Base-by-base conservation (phyloP, 257 asterid genomes). In the Capsicum baccatum region DNA sequence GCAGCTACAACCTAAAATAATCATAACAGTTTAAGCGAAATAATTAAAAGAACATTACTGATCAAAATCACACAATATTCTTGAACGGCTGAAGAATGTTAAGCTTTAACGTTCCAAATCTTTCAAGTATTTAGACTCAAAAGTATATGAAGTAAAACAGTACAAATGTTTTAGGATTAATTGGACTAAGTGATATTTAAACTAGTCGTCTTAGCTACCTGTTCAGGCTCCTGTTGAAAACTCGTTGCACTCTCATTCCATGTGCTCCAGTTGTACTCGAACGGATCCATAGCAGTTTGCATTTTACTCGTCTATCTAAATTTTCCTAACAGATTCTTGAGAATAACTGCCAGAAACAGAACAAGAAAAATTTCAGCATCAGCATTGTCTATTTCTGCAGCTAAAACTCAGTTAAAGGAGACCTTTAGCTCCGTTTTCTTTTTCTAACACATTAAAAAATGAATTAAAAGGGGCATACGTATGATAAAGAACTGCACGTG, bases 301-400 rank as follows among this genome's bases (percentile, higher is more conserved):
- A 26, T 8, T 76, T 52, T 26, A 76, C 48, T 13, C 48, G 6
- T 52, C 62, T 76, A 26, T 26, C 26, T 26, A 76, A 76, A 9
- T 76, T 76, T 52, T 13, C 48, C 81, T 26, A 76, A 76, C 48
- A 52, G 2, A 50, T 54, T 26, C 81, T 76, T 26, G 81, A 76
- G 63, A 76, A 76, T 76, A 33, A 13, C 48, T 76, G 26, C 48
- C 63, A 76, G 81, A 76, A 21, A 76, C 63, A 21, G 44, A 76
- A 52, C 48, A 76, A 76, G n/a, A 76, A 11, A 74, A 21, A 50
- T 52, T 12, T 4, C 81, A 76, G 64, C 15, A 63, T 26, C 19
- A 76, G 64, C 21, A 52, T 76, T 47, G 2, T 70, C 55, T 8
- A 4, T 70, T 44, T 44, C 79, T 70, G 56, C 5, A 16, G 5